These are phyloP conservation scores for Taiozyma sp. DNA, from an alignment of 1,139 yeast genomes.

Conservation along the genomic window DNA sequence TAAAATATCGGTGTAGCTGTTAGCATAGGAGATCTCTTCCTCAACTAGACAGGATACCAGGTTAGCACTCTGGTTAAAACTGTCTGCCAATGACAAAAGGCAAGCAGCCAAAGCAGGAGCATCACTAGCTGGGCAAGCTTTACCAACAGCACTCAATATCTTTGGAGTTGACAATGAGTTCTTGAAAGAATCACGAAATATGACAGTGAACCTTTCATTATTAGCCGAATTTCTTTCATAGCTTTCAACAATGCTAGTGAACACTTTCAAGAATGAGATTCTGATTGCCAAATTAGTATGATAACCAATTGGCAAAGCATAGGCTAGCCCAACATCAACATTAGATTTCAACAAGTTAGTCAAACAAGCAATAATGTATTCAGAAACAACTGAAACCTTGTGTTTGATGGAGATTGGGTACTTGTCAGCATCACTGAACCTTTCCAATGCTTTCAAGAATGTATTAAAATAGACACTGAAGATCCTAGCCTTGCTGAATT, in stretches of 20 bases:
- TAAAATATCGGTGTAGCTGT: slow-evolving; percentile 64
- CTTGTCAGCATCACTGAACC: slow-evolving; percentile 35
- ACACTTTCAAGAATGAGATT: slow-evolving; percentile 70
- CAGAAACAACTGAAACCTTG: slow-evolving; percentile 51
- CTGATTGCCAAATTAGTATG: slow-evolving; percentile 62
- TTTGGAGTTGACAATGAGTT: slow-evolving; percentile 24
- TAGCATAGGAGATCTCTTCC: slow-evolving; percentile 56
- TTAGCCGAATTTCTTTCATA: slow-evolving; percentile 25
- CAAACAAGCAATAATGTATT: slow-evolving; percentile 61
- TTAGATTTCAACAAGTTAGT: slow-evolving; percentile 68
- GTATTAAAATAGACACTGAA: slow-evolving; percentile 72
- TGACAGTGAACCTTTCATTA: slow-evolving; percentile 2
- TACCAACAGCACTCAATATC: slow-evolving; percentile 33
- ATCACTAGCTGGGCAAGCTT: slow-evolving; percentile 55
- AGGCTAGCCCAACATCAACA: slow-evolving; percentile 70
- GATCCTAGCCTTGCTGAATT: slow-evolving; percentile 53
- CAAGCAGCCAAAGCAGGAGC: slow-evolving; percentile 72
- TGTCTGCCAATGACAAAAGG: slow-evolving; percentile 55
- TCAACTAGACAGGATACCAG: slow-evolving; percentile 52
- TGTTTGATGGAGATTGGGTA: slow-evolving; percentile 38
- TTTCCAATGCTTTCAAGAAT: slow-evolving; percentile 65
- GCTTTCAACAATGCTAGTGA: slow-evolving; percentile 57
- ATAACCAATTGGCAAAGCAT: slow-evolving; percentile 74
- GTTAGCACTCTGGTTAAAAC: slow-evolving; percentile 46
- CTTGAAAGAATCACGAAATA: slow-evolving; percentile 10